These are phyloP conservation scores for Cryptomeria japonica DNA, from an alignment of 75 land plant genomes.

Conservation along the genomic window DNA sequence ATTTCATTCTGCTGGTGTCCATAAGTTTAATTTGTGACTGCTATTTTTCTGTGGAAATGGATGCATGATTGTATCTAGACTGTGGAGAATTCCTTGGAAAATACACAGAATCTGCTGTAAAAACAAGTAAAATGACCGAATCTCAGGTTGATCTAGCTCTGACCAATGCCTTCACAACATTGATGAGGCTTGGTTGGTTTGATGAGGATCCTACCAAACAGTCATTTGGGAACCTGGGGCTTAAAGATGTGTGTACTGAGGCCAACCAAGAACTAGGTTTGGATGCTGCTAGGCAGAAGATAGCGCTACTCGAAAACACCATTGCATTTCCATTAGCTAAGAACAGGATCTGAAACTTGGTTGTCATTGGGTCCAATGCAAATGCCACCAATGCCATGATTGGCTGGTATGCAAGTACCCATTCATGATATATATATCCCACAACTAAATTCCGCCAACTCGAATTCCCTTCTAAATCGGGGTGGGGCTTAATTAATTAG, in stretches of 20 bases:
- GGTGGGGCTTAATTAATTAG: no score
- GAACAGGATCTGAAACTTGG: slow-evolving; percentile 38
- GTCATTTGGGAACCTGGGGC: slow-evolving; percentile 67
- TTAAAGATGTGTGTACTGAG: slow-evolving; percentile 69
- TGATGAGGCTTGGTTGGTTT: slow-evolving; percentile 91
- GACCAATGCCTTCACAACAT: slow-evolving; percentile 51
- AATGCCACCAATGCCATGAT: slow-evolving; percentile 82
- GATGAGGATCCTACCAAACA: slow-evolving; percentile 74
- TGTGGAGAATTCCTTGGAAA: slow-evolving; percentile 56
- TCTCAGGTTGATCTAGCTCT: slow-evolving; percentile 55
- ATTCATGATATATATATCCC: no score
- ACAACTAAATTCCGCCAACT: no score
- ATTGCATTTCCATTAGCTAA: slow-evolving; percentile 31
- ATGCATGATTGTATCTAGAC: no score
- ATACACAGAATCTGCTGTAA: slow-evolving; percentile 57
- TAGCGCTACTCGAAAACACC: slow-evolving; percentile 79
- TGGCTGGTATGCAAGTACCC: slow-evolving; percentile 72
- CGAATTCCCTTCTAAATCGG: no score
- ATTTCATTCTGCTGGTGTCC: no score
- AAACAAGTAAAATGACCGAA: slow-evolving; percentile 53
- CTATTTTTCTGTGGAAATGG: no score
- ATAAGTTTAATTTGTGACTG: no score
- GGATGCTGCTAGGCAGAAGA: slow-evolving; percentile 71
- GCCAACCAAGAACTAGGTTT: slow-evolving; percentile 45
- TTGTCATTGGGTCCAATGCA: slow-evolving; percentile 90